phyloP scores from a whole-genome alignment of 148 eudicot genomes.

The Chenopodium berlandieri region DNA sequence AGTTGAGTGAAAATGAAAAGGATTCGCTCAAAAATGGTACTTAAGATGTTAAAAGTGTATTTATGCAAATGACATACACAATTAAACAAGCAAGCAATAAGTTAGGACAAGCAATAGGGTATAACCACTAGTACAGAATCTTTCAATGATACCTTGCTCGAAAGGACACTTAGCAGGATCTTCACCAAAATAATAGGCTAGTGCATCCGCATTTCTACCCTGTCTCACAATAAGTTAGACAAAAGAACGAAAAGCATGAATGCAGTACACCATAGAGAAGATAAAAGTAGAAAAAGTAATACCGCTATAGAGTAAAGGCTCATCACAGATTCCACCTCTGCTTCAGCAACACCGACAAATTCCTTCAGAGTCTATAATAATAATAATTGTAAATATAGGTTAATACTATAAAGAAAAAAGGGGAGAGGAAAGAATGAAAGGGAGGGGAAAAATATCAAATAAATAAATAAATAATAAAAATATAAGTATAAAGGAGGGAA shows the following conservation, averaged over 20 bases:
- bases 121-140: not conserved
- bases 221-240: slow-evolving; percentile 42
- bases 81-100: not conserved
- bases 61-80: not conserved
- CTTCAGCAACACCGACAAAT: slow-evolving; percentile 64
- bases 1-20: not conserved
- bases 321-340: slow-evolving; percentile 72
- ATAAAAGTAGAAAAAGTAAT: slow-evolving; percentile 32
- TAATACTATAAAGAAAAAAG: not conserved
- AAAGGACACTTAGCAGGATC: slow-evolving; percentile 94
- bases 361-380: slow-evolving; percentile 60
- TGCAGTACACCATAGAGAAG: slow-evolving; percentile 16
- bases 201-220: slow-evolving; percentile 96
- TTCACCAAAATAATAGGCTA: slow-evolving; percentile 90
- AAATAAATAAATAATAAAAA: too few species aligned
- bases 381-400: not conserved
- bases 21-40: not conserved
- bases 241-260: slow-evolving; percentile 4
- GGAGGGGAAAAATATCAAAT: not conserved
- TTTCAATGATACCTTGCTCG: slow-evolving; percentile 67
- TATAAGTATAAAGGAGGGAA: too few species aligned
- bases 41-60: not conserved
- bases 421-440: not conserved
- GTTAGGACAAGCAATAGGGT: not conserved
- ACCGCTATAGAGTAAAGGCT: slow-evolving; percentile 72